Evolutionary conservation across 768 basidiomycete genomes (phyloP), one percentile per base, ranked within the genome.

Genomic region (Pleurotus platypus): DNA sequence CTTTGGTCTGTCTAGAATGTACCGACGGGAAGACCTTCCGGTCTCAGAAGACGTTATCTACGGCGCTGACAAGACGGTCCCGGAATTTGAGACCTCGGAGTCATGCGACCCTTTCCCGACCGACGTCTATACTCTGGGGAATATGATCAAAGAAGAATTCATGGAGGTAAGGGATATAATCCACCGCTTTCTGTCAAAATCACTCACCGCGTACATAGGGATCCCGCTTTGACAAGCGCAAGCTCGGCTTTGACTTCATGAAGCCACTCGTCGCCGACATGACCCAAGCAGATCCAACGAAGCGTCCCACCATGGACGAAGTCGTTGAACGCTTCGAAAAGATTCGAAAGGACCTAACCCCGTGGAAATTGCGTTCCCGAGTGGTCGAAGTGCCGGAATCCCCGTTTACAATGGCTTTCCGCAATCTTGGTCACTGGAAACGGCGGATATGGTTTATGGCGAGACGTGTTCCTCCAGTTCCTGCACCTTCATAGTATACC

Each of bases 41-140:
- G 69, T 71, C 0, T 59, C 63, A 0, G 72, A 70, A 38, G 24
- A 56, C 7, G 70, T 73, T 0, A 67, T 73, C 1, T 61, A 63
- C 42, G 77, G 78, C 1, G 77, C 68, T 2, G 75, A 80, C 61
- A 76, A 70, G 57, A 62, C 71, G 2, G 71, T 72, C 0, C 74
- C 73, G 2, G 74, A 76, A 46, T 70, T 71, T 39, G 62, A 66
- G 24, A 62, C 64, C 2, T 40, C 58, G 2, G 56, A 60, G 1
- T 63, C 64, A 11, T 58, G 66, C 24, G 56, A 74, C 57, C 69
- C 72, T 0, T 76, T 76, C 26, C 60, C 69, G 0, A 71, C 69
- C 0, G 75, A 77, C 38, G 58, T 76, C 11, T 77, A 73, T 58
- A 71, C 68, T 13, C 43, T 76, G 1, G 72, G 70, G 0, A 73